These are phyloP conservation scores for Abelmoschus esculentus DNA, from an alignment of 345 rosid species.

Conservation along the genomic window DNA sequence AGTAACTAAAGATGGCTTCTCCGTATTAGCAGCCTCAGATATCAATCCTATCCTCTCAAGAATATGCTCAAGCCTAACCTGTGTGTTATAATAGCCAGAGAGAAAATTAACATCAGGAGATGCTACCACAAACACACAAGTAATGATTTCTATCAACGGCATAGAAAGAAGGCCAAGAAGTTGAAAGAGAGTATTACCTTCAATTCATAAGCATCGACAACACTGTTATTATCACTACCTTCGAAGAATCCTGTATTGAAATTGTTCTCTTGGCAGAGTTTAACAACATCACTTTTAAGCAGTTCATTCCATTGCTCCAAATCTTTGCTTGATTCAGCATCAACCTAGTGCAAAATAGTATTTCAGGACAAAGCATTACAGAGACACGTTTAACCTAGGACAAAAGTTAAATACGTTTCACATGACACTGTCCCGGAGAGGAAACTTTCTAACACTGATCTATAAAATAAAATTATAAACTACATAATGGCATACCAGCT, in stretches of 20 bases:
- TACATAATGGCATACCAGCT: not conserved
- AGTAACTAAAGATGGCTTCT: constrained; percentile 82
- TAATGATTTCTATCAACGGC: too few relatives aligned
- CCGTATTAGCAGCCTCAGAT: constrained; percentile 89
- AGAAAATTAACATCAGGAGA: not conserved
- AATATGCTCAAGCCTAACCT: constrained; percentile 97
- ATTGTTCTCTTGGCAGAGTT: constrained; percentile 90
- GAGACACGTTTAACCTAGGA: not conserved
- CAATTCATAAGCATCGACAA: constrained; percentile 89
- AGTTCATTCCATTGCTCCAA: constrained; percentile 95
- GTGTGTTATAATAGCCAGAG: constrained; percentile 14
- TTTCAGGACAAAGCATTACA: not conserved
- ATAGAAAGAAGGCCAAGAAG: not conserved
- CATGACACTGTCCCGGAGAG: not conserved
- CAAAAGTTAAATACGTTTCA: not conserved
- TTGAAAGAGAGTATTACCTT: constrained; percentile 42
- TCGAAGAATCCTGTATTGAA: constrained; percentile 90
- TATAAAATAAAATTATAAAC: not conserved
- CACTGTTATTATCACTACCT: constrained; percentile 71
- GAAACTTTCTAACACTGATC: not conserved
- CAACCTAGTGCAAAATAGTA: constrained; percentile 43
- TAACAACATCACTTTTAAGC: constrained; percentile 73
- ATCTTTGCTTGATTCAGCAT: constrained; percentile 79
- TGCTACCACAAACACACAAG: not conserved
- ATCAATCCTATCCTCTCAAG: constrained; percentile 93